A percentile compares a stretch with the other conserved stretches of the same genome.
Conservation (phyloP, 495 filamentous ascomycete species). For the Penicillium mononematosum region DNA sequence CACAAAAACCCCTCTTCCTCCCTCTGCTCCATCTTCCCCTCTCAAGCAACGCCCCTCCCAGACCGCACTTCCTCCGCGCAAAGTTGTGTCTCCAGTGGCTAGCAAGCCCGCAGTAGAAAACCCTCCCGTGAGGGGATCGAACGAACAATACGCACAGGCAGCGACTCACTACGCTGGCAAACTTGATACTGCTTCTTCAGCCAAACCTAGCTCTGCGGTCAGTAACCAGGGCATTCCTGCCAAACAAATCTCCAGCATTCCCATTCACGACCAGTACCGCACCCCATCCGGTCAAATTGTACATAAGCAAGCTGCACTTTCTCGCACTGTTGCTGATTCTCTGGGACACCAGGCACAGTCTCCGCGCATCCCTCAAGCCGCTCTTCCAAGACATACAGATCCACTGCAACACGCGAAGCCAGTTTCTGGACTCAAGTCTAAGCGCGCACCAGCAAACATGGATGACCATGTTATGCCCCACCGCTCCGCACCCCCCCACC, state of each 20-base stretch:
- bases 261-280: slow-evolving; percentile 48
- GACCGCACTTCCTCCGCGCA: slow-evolving; percentile 6
- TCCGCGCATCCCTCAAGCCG: not conserved
- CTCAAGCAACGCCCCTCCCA: slow-evolving; percentile 7
- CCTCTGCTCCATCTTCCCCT: slow-evolving; percentile 16
- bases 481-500: slow-evolving; percentile 11
- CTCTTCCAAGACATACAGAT: slow-evolving; percentile 14
- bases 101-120: slow-evolving; percentile 2
- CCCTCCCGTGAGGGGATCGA: slow-evolving; percentile 5
- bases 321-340: slow-evolving; percentile 18
- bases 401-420: slow-evolving; percentile 8
- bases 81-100: not conserved
- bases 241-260: slow-evolving; percentile 11
- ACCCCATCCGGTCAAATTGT: slow-evolving; percentile 33
- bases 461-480: slow-evolving; percentile 12
- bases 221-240: slow-evolving; percentile 19
- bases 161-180: slow-evolving; percentile 12
- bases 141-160: slow-evolving; percentile 18
- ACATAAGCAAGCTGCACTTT: slow-evolving; percentile 11
- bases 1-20: slow-evolving; percentile 19
- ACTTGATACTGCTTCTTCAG: slow-evolving; percentile 18
- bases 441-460: slow-evolving; percentile 22
- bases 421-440: slow-evolving; percentile 25
- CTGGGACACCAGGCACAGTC: slow-evolving; percentile 3
- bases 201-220: slow-evolving; percentile 21